A percentile compares a stretch with the other conserved stretches of the same genome.
Evolutionary conservation across 495 filamentous ascomycete species (phyloP).

Genomic region (Penicillium coprophilum): DNA sequence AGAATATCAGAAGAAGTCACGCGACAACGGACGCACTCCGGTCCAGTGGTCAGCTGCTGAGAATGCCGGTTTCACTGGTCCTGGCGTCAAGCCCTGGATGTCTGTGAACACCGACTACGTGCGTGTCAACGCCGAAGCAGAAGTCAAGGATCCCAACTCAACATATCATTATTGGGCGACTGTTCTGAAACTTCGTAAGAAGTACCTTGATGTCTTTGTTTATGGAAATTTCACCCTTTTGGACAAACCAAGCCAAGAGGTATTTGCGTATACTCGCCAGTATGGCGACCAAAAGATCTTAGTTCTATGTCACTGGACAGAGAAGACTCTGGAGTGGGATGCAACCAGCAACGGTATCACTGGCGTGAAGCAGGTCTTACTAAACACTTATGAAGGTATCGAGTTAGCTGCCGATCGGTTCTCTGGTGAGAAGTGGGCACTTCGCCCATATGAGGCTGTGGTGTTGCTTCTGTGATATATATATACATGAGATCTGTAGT

Average conservation of each 20-base stretch:
- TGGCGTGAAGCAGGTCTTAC: slow-evolving; percentile 36
- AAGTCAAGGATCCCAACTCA: slow-evolving; percentile 46
- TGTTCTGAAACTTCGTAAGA: slow-evolving; percentile 54
- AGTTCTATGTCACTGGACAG: slow-evolving; percentile 55
- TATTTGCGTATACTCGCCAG: slow-evolving; percentile 49
- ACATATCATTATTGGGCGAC: slow-evolving; percentile 54
- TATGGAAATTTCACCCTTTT: slow-evolving; percentile 60
- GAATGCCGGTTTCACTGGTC: slow-evolving; percentile 53
- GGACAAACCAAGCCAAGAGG: slow-evolving; percentile 41
- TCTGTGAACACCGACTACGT: slow-evolving; percentile 54
- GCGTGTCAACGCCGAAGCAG: slow-evolving; percentile 51
- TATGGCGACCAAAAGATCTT: slow-evolving; percentile 45
- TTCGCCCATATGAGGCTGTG: slow-evolving; percentile 44
- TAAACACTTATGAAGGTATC: slow-evolving; percentile 42
- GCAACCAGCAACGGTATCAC: slow-evolving; percentile 34
- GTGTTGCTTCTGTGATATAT: slow-evolving; percentile 29
- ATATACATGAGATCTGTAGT: background rate
- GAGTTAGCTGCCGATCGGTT: slow-evolving; percentile 28
- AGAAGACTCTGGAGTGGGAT: slow-evolving; percentile 41
- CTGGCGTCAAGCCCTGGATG: slow-evolving; percentile 61
- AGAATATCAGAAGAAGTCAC: slow-evolving; percentile 52
- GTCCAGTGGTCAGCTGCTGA: slow-evolving; percentile 51
- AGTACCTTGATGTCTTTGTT: slow-evolving; percentile 57
- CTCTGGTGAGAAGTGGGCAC: slow-evolving; percentile 30
- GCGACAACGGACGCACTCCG: slow-evolving; percentile 58